phyloP scores from a whole-genome alignment of 768 basidiomycete species.

The Auricularia sp. region DNA sequence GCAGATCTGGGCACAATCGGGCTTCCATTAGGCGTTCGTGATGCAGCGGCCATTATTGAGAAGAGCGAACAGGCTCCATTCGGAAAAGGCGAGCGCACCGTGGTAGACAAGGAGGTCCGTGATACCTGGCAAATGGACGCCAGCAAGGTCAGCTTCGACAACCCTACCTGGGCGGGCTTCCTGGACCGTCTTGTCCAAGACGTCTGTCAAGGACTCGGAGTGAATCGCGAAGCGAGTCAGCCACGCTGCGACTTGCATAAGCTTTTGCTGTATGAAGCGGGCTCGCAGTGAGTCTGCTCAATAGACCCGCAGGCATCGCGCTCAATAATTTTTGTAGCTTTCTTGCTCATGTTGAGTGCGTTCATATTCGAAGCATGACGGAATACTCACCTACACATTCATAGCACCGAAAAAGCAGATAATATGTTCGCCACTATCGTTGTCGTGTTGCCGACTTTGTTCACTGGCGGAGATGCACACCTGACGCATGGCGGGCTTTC shows the following conservation, averaged over 20 bases:
- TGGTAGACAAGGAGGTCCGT: constrained; percentile 34
- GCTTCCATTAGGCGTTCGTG: constrained; percentile 31
- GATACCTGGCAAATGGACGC: constrained; percentile 46
- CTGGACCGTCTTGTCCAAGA: constrained; percentile 21
- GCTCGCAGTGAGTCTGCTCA: constrained; percentile 34
- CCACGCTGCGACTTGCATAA: constrained; percentile 37
- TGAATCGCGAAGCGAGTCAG: constrained; percentile 16
- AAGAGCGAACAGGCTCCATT: constrained; percentile 33
- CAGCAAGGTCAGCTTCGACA: constrained; percentile 28
- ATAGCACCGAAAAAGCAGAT: constrained; percentile 35
- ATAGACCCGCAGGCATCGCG: background rate
- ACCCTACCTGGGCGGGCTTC: constrained; percentile 31
- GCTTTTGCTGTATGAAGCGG: constrained; percentile 37
- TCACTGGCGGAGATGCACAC: constrained; percentile 37
- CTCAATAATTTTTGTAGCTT: constrained; percentile 23
- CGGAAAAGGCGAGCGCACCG: constrained; percentile 33
- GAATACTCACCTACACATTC: background rate
- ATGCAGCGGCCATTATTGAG: constrained; percentile 30
- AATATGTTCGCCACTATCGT: constrained; percentile 46
- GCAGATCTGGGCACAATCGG: constrained; percentile 33
- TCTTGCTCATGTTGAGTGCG: constrained; percentile 39
- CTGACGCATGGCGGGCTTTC: constrained; percentile 29
- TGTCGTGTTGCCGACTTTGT: constrained; percentile 36
- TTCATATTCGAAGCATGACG: background rate
- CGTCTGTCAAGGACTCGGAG: constrained; percentile 30